A percentile compares a stretch with the other conserved stretches of the same genome.
Evolutionary conservation across 2,329 filamentous ascomycete species (phyloP).

Genomic region (Trichoderma pleuroti): DNA sequence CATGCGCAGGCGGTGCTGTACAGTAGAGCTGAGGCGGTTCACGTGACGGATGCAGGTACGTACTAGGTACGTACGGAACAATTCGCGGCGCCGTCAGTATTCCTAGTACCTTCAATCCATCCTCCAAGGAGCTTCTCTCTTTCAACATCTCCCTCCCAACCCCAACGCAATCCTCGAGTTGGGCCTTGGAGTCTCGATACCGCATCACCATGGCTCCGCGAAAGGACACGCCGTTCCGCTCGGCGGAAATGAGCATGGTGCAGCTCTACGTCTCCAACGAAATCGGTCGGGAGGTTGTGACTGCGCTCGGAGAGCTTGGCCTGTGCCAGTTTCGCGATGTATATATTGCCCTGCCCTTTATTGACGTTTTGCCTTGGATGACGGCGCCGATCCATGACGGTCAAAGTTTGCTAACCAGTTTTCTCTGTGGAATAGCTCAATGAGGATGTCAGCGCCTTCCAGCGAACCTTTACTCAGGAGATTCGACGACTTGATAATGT

Average conservation of each 20-base stretch:
- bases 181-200: conserved; percentile 30
- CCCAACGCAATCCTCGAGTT: conserved; percentile 26
- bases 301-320: conserved; percentile 91
- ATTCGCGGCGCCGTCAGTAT: conserved; percentile 22
- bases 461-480: conserved; percentile 95
- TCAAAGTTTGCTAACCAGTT: conserved; percentile 37
- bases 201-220: conserved; percentile 55
- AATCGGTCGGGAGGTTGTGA: conserved; percentile 96
- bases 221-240: conserved; percentile 97
- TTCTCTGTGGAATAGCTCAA: conserved; percentile 98
- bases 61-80: conserved; percentile 27
- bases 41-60: conserved; percentile 27
- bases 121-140: neutral
- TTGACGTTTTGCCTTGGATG: neutral
- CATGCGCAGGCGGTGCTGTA: neutral
- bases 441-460: conserved; percentile 87
- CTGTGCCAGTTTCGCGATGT: conserved; percentile 98
- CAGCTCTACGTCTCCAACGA: conserved; percentile 99
- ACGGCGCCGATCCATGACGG: neutral
- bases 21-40: conserved; percentile 16
- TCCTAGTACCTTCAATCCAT: neutral
- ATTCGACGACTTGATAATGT: conserved; percentile 97
- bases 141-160: conserved; percentile 22
- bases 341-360: neutral
- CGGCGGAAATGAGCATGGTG: conserved; percentile 99